Percentiles rank a stretch among this genome's conserved stretches.
These are phyloP conservation scores for Sporothrix sp. DNA, from an alignment of 2,329 filamentous ascomycete species.

Conservation along the genomic window DNA sequence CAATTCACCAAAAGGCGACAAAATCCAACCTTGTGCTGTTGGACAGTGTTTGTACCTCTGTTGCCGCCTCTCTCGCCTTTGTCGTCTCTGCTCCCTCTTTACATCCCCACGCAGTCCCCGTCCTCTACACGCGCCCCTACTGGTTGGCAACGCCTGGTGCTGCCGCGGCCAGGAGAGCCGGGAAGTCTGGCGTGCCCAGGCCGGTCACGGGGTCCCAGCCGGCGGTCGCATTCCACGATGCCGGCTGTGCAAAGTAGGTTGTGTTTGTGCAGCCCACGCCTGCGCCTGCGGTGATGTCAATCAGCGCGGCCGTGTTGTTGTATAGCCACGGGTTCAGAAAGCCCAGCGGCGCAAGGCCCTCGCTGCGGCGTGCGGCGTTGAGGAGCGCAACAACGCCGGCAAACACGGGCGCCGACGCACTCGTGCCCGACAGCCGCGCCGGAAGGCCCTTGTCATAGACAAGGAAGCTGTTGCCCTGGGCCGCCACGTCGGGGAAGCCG, in stretches of 20 bases:
- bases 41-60: neutral
- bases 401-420: constrained; percentile 32
- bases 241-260: constrained; percentile 12
- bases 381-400: constrained; percentile 34
- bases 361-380: constrained; percentile 32
- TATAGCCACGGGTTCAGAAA: constrained; percentile 37
- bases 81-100: neutral
- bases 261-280: constrained; percentile 20
- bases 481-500: constrained; percentile 42
- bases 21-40: no score
- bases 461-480: constrained; percentile 36
- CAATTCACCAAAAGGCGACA: no score
- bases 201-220: constrained; percentile 28
- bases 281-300: constrained; percentile 22
- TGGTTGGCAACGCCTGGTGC: constrained; percentile 13
- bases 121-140: neutral
- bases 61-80: neutral
- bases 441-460: constrained; percentile 19
- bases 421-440: constrained; percentile 22
- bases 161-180: constrained; percentile 10
- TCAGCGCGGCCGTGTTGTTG: constrained; percentile 21
- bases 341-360: constrained; percentile 29
- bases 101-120: neutral
- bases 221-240: constrained; percentile 24
- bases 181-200: constrained; percentile 22